Conservation (phyloP, 441 rosid species). For the Arabidopsis hybrid region DNA sequence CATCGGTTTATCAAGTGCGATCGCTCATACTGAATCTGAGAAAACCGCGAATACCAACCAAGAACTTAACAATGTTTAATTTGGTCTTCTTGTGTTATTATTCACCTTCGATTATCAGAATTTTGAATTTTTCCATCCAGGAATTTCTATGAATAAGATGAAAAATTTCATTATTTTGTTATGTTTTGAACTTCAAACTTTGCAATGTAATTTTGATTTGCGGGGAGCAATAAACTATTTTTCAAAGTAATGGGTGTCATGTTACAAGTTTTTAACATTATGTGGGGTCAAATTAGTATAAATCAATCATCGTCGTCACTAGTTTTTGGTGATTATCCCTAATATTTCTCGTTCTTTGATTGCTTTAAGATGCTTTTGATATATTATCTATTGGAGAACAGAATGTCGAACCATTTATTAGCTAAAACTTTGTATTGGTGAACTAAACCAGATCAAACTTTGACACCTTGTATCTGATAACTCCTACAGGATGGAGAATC, state of each 20-base stretch:
- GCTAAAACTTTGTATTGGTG: too few relatives aligned
- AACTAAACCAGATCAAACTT: too few relatives aligned
- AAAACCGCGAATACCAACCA: conserved; percentile 17
- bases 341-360: too few relatives aligned
- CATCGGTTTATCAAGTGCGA: conserved; percentile 44
- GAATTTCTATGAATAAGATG: conserved; percentile 16
- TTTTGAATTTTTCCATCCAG: neutral
- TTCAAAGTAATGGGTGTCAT: neutral
- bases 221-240: neutral
- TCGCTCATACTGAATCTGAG: conserved; percentile 33
- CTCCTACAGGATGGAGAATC: too few relatives aligned
- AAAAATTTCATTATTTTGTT: neutral
- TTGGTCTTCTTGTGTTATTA: neutral
- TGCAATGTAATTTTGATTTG: neutral
- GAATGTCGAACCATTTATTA: too few relatives aligned
- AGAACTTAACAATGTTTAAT: conserved; percentile 13
- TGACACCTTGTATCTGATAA: too few relatives aligned
- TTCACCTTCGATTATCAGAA: conserved; percentile 6
- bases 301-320: too few relatives aligned
- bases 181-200: neutral
- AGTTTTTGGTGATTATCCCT: too few relatives aligned
- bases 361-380: too few relatives aligned
- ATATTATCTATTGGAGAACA: too few relatives aligned
- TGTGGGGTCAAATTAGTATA: neutral
- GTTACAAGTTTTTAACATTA: neutral